Conservation (phyloP, 1,284 basidiomycete species). For the Microbotryum violaceum region DNA sequence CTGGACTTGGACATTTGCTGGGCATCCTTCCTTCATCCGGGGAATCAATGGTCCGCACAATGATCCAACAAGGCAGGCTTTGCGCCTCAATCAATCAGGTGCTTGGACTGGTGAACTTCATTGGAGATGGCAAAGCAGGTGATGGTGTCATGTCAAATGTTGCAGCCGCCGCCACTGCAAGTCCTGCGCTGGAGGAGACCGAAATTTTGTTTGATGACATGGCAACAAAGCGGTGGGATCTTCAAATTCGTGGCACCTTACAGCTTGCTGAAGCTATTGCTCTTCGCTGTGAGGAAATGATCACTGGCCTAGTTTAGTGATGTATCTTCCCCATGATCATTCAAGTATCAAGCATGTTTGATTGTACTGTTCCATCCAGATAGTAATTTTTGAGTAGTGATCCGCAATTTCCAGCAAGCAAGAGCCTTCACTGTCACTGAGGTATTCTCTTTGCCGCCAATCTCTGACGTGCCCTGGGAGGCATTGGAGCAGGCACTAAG, state of each 20-base stretch:
- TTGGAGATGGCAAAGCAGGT: constrained; percentile 14
- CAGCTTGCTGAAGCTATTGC: constrained; percentile 27
- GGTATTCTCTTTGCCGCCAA: too few relatives aligned
- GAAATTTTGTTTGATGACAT: constrained; percentile 7
- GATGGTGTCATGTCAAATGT: constrained; percentile 31
- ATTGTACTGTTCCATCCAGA: too few relatives aligned
- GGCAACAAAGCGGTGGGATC: constrained; percentile 29
- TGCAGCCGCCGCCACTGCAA: constrained; percentile 47
- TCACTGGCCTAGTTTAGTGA: background rate
- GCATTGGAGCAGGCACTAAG: too few relatives aligned
- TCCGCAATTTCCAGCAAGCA: too few relatives aligned
- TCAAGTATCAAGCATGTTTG: too few relatives aligned
- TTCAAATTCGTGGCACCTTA: constrained; percentile 25
- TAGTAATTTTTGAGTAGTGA: too few relatives aligned
- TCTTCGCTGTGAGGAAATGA: constrained; percentile 24
- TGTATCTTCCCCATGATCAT: too few relatives aligned
- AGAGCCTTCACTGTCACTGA: too few relatives aligned
- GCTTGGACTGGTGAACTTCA: constrained; percentile 32
- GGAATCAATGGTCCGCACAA: constrained; percentile 36
- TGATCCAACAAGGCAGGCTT: constrained; percentile 36
- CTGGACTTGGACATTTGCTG: constrained; percentile 72
- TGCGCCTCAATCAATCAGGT: constrained; percentile 36
- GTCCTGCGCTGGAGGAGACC: background rate
- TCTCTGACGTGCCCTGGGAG: too few relatives aligned
- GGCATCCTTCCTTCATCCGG: constrained; percentile 63